Evolutionary conservation across 371 early-diverging fungal genomes (phyloP).

Genomic region (Capniomyces stellatus): DNA sequence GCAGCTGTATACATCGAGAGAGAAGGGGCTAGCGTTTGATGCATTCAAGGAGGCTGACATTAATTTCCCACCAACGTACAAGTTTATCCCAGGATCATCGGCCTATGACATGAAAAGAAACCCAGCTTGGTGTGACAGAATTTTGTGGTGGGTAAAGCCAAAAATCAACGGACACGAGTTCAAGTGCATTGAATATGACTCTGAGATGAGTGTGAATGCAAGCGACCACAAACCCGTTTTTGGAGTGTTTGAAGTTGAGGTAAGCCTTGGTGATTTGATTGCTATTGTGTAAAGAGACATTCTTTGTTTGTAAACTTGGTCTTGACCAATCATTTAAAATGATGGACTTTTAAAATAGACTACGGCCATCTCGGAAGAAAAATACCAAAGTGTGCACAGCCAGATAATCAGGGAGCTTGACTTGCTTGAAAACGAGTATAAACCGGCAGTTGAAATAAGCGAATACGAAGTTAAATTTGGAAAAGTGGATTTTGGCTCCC

Average conservation of each 20-base stretch:
- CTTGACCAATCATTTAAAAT: slow-evolving; percentile 12
- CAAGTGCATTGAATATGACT: slow-evolving; percentile 6
- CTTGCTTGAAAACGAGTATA: slow-evolving; percentile 55
- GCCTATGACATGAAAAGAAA: slow-evolving; percentile 70
- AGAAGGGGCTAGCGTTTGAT: slow-evolving; percentile 39
- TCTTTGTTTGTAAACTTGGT: background rate
- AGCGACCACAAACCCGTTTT: slow-evolving; percentile 92
- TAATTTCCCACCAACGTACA: slow-evolving; percentile 81
- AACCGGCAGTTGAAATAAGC: slow-evolving; percentile 30
- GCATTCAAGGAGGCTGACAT: slow-evolving; percentile 68
- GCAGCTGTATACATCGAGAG: slow-evolving; percentile 27
- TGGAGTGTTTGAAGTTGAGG: slow-evolving; percentile 38
- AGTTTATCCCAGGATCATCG: slow-evolving; percentile 67
- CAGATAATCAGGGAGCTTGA: slow-evolving; percentile 52
- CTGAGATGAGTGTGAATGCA: slow-evolving; percentile 20
- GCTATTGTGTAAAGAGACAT: slow-evolving; percentile 3
- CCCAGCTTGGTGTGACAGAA: slow-evolving; percentile 87
- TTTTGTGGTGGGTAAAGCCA: slow-evolving; percentile 56
- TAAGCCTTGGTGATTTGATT: slow-evolving; percentile 3
- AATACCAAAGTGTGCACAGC: slow-evolving; percentile 31
- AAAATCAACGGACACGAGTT: slow-evolving; percentile 32
- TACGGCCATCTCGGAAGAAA: too few species aligned
- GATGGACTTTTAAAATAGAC: too few species aligned
- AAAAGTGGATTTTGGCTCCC: slow-evolving; percentile 40
- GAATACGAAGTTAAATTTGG: slow-evolving; percentile 48